Evolutionary conservation across 345 rosid genomes (phyloP).

Genomic region (Dovyalis caffra): DNA sequence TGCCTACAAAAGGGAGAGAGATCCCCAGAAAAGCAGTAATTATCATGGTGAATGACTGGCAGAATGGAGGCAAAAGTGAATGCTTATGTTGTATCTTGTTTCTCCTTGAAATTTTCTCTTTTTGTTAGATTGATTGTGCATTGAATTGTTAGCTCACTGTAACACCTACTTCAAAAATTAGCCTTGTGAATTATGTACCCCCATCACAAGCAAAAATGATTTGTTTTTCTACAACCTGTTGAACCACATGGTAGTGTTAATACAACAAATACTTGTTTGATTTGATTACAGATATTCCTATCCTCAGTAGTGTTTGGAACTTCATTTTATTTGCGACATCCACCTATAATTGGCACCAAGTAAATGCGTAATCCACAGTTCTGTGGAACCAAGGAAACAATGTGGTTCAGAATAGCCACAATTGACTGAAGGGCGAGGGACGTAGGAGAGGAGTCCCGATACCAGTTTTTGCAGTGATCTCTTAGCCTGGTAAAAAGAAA

Average conservation of each 20-base stretch:
- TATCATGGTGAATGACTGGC: conserved; percentile 21
- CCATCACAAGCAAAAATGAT: not conserved
- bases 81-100: not conserved
- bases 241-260: not conserved
- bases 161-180: not conserved
- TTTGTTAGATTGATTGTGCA: not conserved
- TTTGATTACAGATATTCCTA: too few relatives aligned
- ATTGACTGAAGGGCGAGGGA: too few relatives aligned
- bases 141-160: not conserved
- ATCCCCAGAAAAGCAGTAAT: conserved; percentile 19
- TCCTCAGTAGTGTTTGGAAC: not conserved
- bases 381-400: too few relatives aligned
- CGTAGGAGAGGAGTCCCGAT: too few relatives aligned
- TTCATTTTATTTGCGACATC: too few relatives aligned
- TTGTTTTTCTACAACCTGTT: not conserved
- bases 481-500: not conserved
- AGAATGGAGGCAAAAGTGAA: not conserved
- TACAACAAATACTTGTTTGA: too few relatives aligned
- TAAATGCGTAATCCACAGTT: too few relatives aligned
- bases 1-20: conserved; percentile 68
- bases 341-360: too few relatives aligned
- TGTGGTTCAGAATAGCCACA: too few relatives aligned
- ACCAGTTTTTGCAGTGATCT: too few relatives aligned
- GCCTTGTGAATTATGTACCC: not conserved
- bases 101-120: not conserved